Percentiles rank a stretch among this genome's conserved stretches.
phyloP scores from a whole-genome alignment of 2,329 filamentous ascomycete genomes.

The Alternaria tenuissima region DNA sequence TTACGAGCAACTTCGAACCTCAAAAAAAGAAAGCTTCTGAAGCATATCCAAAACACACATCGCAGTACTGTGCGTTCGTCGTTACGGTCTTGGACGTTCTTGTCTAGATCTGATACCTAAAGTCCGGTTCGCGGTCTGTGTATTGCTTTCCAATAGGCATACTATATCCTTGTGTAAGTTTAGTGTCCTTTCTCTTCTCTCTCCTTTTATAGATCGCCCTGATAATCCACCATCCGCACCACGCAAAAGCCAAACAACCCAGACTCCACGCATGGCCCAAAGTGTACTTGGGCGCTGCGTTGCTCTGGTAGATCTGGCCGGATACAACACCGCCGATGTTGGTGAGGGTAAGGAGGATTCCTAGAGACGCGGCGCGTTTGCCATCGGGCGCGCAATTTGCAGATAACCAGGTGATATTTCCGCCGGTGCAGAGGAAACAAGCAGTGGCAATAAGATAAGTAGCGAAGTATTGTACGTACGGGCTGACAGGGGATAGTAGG shows the following conservation, averaged over 20 bases:
- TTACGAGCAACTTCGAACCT: no score
- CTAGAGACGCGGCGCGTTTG: conserved; percentile 43
- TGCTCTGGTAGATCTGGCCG: conserved; percentile 45
- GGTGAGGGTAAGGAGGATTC: conserved; percentile 44
- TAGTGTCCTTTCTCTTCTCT: conserved; percentile 41
- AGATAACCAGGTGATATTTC: conserved; percentile 46
- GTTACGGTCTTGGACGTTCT: fast-evolving
- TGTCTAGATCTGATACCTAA: conserved; percentile 37
- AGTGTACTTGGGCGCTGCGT: conserved; percentile 36
- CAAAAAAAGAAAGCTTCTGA: no score
- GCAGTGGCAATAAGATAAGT: conserved; percentile 47
- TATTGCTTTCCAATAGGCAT: conserved; percentile 25
- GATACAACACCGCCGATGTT: conserved; percentile 46
- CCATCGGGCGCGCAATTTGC: conserved; percentile 45
- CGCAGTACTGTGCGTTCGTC: fast-evolving
- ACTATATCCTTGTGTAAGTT: conserved; percentile 31
- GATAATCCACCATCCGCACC: conserved; percentile 51
- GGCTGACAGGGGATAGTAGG: conserved; percentile 36
- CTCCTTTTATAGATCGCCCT: conserved; percentile 45
- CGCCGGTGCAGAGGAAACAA: conserved; percentile 45
- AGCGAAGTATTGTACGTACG: conserved; percentile 40
- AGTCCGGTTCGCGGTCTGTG: conserved; percentile 43
- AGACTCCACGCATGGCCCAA: conserved; percentile 50
- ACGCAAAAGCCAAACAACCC: conserved; percentile 48
- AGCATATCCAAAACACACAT: background rate